Evolutionary conservation across 1,284 basidiomycete species (phyloP).

Genomic region (Tylopilus sp.): DNA sequence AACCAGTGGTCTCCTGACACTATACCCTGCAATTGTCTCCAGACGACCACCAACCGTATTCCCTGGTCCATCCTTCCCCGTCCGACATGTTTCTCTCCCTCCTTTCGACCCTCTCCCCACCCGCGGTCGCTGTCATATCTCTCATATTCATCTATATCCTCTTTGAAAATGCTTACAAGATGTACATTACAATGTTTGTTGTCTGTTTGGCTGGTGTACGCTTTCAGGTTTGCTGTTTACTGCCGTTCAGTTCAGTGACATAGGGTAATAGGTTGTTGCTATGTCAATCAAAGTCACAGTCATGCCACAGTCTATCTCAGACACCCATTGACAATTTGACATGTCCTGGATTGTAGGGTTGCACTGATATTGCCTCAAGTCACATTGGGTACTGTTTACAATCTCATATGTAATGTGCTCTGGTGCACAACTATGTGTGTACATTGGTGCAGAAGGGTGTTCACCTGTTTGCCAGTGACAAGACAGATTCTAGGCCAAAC

Average conservation of each 20-base stretch:
- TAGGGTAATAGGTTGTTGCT: constrained; percentile 15
- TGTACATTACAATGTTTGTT: constrained; percentile 23
- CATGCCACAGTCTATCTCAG: too few relatives aligned
- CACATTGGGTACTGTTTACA: too few relatives aligned
- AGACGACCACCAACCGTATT: not conserved
- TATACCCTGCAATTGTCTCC: not conserved
- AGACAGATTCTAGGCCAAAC: too few relatives aligned
- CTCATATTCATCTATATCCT: constrained; percentile 5
- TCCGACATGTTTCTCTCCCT: constrained; percentile 9
- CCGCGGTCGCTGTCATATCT: not conserved
- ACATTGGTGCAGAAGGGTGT: too few relatives aligned
- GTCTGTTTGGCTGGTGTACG: constrained; percentile 28
- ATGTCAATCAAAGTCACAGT: too few relatives aligned
- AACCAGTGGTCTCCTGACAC: not conserved
- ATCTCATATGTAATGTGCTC: too few relatives aligned
- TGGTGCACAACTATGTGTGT: too few relatives aligned
- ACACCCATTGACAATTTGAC: too few relatives aligned
- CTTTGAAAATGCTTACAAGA: constrained; percentile 12
- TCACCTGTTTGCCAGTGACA: too few relatives aligned
- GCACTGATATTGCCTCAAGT: too few relatives aligned
- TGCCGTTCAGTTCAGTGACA: constrained; percentile 12
- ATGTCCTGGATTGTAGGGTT: too few relatives aligned
- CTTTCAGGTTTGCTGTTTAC: constrained; percentile 17
- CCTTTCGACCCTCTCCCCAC: not conserved
- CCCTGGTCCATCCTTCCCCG: not conserved